Percentiles rank a stretch among this genome's conserved stretches.
phyloP scores from a whole-genome alignment of 148 eudicot genomes.

The Chenopodium berlandieri region DNA sequence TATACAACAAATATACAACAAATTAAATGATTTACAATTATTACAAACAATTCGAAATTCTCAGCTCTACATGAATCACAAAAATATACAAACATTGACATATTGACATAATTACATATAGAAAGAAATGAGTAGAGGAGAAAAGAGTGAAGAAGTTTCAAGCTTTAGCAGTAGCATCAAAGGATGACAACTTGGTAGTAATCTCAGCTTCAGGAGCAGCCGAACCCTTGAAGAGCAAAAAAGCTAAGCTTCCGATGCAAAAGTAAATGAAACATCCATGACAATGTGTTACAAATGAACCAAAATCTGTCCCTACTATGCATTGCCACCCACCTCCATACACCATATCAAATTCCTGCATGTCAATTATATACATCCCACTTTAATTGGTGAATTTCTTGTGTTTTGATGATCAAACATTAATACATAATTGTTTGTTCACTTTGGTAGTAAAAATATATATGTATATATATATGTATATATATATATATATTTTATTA shows the following conservation, averaged over 20 bases:
- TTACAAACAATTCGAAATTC: background rate
- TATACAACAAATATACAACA: background rate
- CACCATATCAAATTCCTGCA: slow-evolving; percentile 46
- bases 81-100: background rate
- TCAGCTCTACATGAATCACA: background rate
- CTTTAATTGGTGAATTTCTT: too few relatives aligned
- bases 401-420: too few relatives aligned
- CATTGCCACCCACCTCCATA: slow-evolving; percentile 89
- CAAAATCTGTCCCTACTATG: slow-evolving; percentile 87
- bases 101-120: background rate
- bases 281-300: slow-evolving; percentile 87
- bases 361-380: too few relatives aligned
- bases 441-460: too few relatives aligned
- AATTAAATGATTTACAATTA: too few relatives aligned
- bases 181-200: slow-evolving; percentile 33
- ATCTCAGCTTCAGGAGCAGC: slow-evolving; percentile 37
- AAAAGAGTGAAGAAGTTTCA: slow-evolving; percentile 10
- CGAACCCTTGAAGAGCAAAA: slow-evolving; percentile 70
- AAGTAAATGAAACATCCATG: slow-evolving; percentile 76
- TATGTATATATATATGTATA: too few relatives aligned
- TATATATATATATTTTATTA: too few relatives aligned
- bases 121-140: background rate
- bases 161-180: slow-evolving; percentile 35
- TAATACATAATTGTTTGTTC: too few relatives aligned
- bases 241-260: slow-evolving; percentile 57